Percentiles rank a stretch among this genome's conserved stretches.
phyloP scores from a whole-genome alignment of 2,329 filamentous ascomycete genomes.

The Chaetomium strumarium region DNA sequence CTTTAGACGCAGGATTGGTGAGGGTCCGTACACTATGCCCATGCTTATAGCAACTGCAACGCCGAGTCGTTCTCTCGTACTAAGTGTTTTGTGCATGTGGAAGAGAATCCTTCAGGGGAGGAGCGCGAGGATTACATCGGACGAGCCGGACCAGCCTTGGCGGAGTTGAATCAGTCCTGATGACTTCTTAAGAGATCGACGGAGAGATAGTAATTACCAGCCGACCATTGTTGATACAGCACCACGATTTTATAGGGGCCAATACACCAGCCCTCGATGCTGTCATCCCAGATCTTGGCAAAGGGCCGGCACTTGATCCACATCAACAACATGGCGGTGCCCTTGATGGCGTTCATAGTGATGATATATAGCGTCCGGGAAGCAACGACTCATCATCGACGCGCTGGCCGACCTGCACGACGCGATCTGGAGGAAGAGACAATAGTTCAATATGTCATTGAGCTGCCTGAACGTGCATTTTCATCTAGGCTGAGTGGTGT shows the following conservation, averaged over 20 bases:
- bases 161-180: too few species aligned
- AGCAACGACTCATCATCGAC: too few species aligned
- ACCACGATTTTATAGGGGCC: conserved; percentile 7
- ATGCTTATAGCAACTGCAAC: conserved; percentile 30
- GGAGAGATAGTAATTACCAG: conserved; percentile 7
- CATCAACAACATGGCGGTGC: conserved; percentile 13
- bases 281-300: conserved; percentile 9
- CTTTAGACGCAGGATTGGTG: rapidly evolving
- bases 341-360: conserved; percentile 26
- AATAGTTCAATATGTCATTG: too few species aligned
- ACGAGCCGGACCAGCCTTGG: conserved; percentile 10
- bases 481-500: too few species aligned
- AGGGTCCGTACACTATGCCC: conserved; percentile 26
- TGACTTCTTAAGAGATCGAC: too few species aligned
- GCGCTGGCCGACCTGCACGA: too few species aligned
- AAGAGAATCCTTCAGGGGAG: conserved; percentile 10
- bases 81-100: conserved; percentile 16
- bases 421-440: too few species aligned
- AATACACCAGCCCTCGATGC: conserved; percentile 7
- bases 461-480: too few species aligned
- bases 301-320: conserved; percentile 15
- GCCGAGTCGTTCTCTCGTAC: conserved; percentile 26
- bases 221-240: conserved; percentile 15
- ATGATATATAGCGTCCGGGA: too few species aligned
- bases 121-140: conserved; percentile 9